phyloP scores from a whole-genome alignment of 2,329 filamentous ascomycete species.

The Xylariales sp. region DNA sequence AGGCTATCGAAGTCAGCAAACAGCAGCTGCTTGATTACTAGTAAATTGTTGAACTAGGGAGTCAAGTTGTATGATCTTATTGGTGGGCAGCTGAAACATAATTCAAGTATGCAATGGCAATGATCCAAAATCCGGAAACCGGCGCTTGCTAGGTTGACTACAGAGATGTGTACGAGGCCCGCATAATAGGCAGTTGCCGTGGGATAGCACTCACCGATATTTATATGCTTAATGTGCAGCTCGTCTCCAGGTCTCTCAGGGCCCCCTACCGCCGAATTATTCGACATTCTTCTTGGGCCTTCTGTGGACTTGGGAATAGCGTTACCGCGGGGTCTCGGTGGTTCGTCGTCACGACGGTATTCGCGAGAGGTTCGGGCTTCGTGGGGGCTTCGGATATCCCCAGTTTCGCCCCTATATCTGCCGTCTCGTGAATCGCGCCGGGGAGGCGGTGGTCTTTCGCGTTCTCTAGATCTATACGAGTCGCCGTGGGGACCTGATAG shows the following conservation, averaged over 20 bases:
- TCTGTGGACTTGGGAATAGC: slow-evolving; percentile 29
- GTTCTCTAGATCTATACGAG: slow-evolving; percentile 36
- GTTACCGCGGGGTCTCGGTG: slow-evolving; percentile 35
- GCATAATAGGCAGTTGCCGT: neutral
- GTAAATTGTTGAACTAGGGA: neutral
- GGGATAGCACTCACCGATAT: slow-evolving; percentile 38
- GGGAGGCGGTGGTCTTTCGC: slow-evolving; percentile 39
- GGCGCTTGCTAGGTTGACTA: neutral
- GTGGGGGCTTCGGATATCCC: slow-evolving; percentile 17
- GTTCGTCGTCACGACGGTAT: slow-evolving; percentile 30
- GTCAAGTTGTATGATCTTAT: neutral
- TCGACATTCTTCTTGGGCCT: slow-evolving; percentile 23
- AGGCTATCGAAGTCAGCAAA: slow-evolving; percentile 26
- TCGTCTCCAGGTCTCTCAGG: slow-evolving; percentile 11
- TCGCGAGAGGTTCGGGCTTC: slow-evolving; percentile 26
- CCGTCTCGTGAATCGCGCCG: slow-evolving; percentile 36
- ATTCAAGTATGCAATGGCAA: neutral
- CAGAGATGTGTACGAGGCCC: neutral
- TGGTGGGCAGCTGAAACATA: neutral
- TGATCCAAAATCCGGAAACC: neutral
- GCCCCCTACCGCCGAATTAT: slow-evolving; percentile 18
- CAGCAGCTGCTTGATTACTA: neutral
- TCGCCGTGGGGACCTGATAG: slow-evolving; percentile 24
- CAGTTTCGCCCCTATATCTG: slow-evolving; percentile 8
- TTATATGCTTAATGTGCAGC: slow-evolving; percentile 25